Base-by-base conservation (phyloP, 352 stramenopile species). In the Phytophthora quininea region DNA sequence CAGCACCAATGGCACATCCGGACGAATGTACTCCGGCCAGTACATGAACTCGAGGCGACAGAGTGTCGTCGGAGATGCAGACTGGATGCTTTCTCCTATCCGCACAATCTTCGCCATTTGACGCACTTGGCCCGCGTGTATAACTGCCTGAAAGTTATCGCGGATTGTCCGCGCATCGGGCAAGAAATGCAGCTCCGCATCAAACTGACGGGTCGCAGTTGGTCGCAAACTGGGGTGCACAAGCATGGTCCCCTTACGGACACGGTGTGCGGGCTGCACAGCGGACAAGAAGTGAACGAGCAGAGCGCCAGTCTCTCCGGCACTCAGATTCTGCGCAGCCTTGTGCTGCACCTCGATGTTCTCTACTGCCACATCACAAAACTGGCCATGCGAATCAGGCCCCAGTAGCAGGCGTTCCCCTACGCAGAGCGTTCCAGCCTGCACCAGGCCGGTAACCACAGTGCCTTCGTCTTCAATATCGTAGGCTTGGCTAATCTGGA, bases 21-120 rank as follows among this genome's bases (percentile, higher is more conserved):
- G 85, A 31, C 83, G 87, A 59, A 95, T 82, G 62, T 93, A 93
- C 73, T 95, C 87, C 0, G 87, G 83, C 77, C 84, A 92, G 76
- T 95, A 92, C 77, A 95, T 90, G 69, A 95, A 95, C 58, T 93
- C 82, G 35, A 95, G 93, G 30, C 87, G 84, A 46, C 86, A 92
- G 46, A 91, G 79, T 50, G 74, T 86, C 24, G 69, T 71, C 40
- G 62, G 47, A 52, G 67, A 54, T 37, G n/a, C 63, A 19, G 49
- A 64, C 11, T 35, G 40, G 19, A 37, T 52, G 55, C 49, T 61
- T 48, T 53, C 52, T 57, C 63, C 56, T 40, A 93, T 62, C n/a
- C 70, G 73, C 42, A 93, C 79, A 15, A 95, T 74, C 65, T 90
- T 92, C 31, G 80, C 87, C 83, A 92, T 92, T 69, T 95, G 87